Conservation (phyloP, 352 stramenopile genomes). For the Hyaloperonospora brassicae region DNA sequence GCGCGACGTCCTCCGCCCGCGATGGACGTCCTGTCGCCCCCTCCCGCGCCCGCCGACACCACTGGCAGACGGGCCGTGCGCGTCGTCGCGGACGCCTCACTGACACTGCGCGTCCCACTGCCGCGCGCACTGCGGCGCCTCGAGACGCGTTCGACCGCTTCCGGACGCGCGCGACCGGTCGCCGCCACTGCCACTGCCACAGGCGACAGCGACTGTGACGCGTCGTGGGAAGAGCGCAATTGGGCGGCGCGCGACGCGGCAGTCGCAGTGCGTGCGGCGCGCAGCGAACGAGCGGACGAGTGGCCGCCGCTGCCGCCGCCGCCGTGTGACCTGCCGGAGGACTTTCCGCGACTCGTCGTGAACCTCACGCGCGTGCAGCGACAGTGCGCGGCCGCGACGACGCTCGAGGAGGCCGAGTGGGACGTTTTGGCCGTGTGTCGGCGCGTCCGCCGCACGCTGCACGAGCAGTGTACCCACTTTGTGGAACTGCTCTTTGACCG, state of each 20-base stretch:
- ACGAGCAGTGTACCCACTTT: constrained; percentile 51
- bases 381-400: constrained; percentile 35
- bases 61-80: constrained; percentile 8
- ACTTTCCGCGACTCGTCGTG: constrained; percentile 61
- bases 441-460: constrained; percentile 42
- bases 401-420: constrained; percentile 18
- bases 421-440: constrained; percentile 34
- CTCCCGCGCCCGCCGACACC: constrained; percentile 10
- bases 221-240: constrained; percentile 43
- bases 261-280: background rate
- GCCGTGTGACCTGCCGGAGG: constrained; percentile 37
- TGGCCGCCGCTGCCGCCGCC: constrained; percentile 34
- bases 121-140: constrained; percentile 21
- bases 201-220: background rate
- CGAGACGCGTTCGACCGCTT: constrained; percentile 1
- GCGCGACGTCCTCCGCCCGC: too few relatives aligned
- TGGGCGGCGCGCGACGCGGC: constrained; percentile 17
- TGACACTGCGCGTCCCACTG: constrained; percentile 43
- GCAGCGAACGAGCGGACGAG: constrained; percentile 9
- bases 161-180: constrained; percentile 6
- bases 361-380: constrained; percentile 53
- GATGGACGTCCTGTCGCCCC: constrained; percentile 38
- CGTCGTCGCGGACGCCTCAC: constrained; percentile 32
- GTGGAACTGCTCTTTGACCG: constrained; percentile 64
- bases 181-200: background rate